Evolutionary conservation across 805 yeast genomes (phyloP), one percentile per base, ranked within the genome.

Genomic region (Cyberlindnera misumaiensis): DNA sequence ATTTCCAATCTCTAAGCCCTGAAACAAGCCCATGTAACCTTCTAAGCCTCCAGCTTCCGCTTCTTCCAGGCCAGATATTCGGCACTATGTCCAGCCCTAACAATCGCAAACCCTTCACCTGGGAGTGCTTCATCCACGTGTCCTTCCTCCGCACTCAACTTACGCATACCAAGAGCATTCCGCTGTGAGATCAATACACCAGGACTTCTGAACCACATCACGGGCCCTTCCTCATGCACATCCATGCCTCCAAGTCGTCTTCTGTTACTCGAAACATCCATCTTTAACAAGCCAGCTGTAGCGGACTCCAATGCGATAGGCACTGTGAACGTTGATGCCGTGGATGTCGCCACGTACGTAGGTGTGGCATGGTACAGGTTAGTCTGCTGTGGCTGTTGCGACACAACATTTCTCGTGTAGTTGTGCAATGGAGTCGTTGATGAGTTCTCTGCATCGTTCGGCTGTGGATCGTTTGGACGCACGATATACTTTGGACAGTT

Each of bases 121-220:
- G 54, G 50, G 15, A 30, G 14, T 13, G 34, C 45, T 24, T 42
- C 41, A 3, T 32, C 36, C 13, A 31, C 34, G n/a, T 38, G 40
- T 17, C 33, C 44, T 3, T 30, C 34, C 10, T 35, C 39, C 4
- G 53, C 52, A 13, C 17, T 10, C 16, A 13, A 13, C 17, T 13
- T 14, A 4, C 46, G 49, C n/a, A 51, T 52, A 28, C 52, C 58
- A 9, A 57, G 46, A 9, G 42, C 52, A 22, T 42, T 38, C 41
- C 80, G 54, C 43, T 63, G 65, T 5, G 62, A 53, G 14, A 74
- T 53, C 24, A 67, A 61, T 10, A 72, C 63, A 18, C 87, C 83
- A 3, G 88, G 82, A 1, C 84, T 75, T 49, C 80, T 68, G 56
- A 75, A 81, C 84, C 88, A 83, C 13, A 83, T 55, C 12, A 75